Evolutionary conservation across 371 early-diverging fungal species (phyloP).

Genomic region (Mycotypha africana): DNA sequence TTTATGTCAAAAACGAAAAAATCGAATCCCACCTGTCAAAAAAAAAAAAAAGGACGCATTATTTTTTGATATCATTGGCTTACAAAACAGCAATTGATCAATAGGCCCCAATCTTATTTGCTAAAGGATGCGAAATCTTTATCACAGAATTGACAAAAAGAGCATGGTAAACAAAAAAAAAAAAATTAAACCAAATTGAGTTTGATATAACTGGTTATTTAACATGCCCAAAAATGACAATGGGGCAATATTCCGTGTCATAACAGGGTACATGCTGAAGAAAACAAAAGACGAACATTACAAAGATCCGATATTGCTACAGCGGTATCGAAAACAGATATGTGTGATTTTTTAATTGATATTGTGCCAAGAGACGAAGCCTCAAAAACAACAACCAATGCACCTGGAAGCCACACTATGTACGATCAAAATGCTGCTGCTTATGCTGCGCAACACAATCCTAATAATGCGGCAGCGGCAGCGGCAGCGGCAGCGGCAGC

Average conservation of each 20-base stretch:
- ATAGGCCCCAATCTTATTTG: conserved; percentile 93
- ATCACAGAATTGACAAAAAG: conserved; percentile 94
- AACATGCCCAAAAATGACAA: too few species aligned
- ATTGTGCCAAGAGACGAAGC: conserved; percentile 94
- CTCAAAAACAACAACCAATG: conserved; percentile 6
- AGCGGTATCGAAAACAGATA: conserved; percentile 92
- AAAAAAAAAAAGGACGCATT: background rate
- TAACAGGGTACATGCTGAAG: conserved; percentile 97
- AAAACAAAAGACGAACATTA: conserved; percentile 97
- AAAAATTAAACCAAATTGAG: too few species aligned
- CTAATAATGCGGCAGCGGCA: conserved; percentile 12
- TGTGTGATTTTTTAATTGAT: conserved; percentile 99
- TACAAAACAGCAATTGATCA: background rate
- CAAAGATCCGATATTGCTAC: conserved; percentile 95
- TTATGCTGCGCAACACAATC: conserved; percentile 7
- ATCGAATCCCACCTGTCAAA: too few species aligned
- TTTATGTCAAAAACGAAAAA: too few species aligned
- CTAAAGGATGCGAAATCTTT: conserved; percentile 97
- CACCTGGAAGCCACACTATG: conserved; percentile 12
- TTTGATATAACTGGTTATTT: too few species aligned
- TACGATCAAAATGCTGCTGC: conserved; percentile 26
- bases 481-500: conserved; percentile 7
- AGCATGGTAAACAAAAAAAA: conserved; percentile 64
- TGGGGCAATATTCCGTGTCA: too few species aligned
- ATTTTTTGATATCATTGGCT: conserved; percentile 9